Percentiles rank a stretch among this genome's conserved stretches.
These are phyloP conservation scores for Cyanidium caldarium DNA, from an alignment of 23 red algal species.

Conservation along the genomic window DNA sequence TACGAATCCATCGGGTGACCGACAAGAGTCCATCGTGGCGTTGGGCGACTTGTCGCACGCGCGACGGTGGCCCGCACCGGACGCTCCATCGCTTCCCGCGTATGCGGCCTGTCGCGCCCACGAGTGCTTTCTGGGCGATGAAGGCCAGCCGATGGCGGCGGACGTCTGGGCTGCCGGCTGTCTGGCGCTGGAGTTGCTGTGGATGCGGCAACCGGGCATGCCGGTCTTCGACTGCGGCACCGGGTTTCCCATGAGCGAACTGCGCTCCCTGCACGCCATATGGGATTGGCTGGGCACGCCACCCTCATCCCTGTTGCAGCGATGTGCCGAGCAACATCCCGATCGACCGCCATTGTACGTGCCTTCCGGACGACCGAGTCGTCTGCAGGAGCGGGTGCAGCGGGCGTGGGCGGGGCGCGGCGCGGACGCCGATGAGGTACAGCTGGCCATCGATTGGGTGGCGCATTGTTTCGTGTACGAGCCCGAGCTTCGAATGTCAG, in stretches of 20 bases:
- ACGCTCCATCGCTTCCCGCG: background rate
- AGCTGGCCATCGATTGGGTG: background rate
- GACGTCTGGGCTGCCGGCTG: background rate
- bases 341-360: background rate
- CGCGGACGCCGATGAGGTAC: background rate
- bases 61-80: background rate
- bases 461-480: background rate
- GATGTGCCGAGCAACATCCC: background rate
- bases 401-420: no score
- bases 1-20: background rate
- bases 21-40: no score
- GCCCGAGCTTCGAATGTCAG: background rate
- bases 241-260: background rate
- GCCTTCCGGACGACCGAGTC: no score
- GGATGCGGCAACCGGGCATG: background rate
- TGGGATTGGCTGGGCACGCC: background rate
- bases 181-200: background rate
- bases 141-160: background rate
- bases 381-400: no score
- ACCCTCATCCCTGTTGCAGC: no score
- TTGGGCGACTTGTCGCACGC: background rate
- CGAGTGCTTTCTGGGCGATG: background rate
- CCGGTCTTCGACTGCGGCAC: constrained; percentile 1
- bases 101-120: background rate
- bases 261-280: background rate